Conservation (phyloP, 768 basidiomycete genomes). For the Leccinum obscurum region DNA sequence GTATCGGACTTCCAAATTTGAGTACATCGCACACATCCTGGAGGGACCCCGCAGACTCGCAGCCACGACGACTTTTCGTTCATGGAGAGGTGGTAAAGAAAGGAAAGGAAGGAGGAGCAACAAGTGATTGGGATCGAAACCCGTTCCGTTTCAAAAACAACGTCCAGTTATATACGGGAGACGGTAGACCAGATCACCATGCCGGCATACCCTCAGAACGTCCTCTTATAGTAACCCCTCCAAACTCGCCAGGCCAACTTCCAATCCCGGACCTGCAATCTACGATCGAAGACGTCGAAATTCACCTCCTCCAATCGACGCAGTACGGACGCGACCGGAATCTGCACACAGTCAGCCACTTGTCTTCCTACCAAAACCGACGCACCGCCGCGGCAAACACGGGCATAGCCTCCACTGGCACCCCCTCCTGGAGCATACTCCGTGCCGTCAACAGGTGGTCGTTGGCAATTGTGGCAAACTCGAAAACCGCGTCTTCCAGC, state of each 20-base stretch:
- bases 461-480: constrained; percentile 79
- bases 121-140: not conserved
- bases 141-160: constrained; percentile 2
- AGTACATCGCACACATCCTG: constrained; percentile 27
- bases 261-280: constrained; percentile 70
- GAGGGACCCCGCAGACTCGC: constrained; percentile 33
- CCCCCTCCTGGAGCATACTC: constrained; percentile 59
- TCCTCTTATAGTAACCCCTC: constrained; percentile 49
- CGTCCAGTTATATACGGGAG: constrained; percentile 9
- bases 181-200: constrained; percentile 20
- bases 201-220: constrained; percentile 36
- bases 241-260: constrained; percentile 74
- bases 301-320: constrained; percentile 62
- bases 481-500: constrained; percentile 77
- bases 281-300: constrained; percentile 71
- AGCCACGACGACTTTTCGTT: constrained; percentile 13
- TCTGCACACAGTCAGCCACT: constrained; percentile 38
- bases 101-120: constrained; percentile 1
- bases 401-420: constrained; percentile 62
- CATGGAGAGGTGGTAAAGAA: not conserved
- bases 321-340: constrained; percentile 68
- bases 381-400: constrained; percentile 73
- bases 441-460: constrained; percentile 78
- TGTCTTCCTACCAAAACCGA: constrained; percentile 16
- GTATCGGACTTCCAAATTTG: constrained; percentile 39